Evolutionary conservation across 164 flowering plant species (phyloP).

Genomic region (Hamamelis virginiana): DNA sequence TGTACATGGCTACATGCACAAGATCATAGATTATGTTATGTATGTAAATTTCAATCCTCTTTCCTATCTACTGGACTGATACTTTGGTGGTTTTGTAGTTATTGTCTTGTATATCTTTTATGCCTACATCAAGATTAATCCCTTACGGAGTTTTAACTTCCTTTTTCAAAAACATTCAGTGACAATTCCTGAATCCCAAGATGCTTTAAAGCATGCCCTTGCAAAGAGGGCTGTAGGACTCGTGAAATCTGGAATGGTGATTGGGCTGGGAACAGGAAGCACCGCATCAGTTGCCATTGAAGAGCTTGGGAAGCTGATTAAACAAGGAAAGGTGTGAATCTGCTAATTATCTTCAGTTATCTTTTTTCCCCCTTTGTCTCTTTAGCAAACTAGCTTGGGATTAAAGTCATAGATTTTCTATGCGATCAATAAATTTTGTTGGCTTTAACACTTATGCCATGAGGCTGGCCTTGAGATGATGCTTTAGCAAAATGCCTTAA

Average conservation of each 20-base stretch:
- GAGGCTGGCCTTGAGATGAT: too few relatives aligned
- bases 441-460: too few relatives aligned
- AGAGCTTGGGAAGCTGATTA: slow-evolving; percentile 28
- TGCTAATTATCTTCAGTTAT: not conserved
- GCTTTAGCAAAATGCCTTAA: too few relatives aligned
- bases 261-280: slow-evolving; percentile 35
- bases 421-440: too few relatives aligned
- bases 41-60: not conserved
- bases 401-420: too few relatives aligned
- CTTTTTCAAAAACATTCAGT: slow-evolving; percentile 8
- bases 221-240: slow-evolving; percentile 29
- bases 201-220: slow-evolving; percentile 30
- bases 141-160: not conserved
- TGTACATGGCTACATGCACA: too few relatives aligned
- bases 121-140: not conserved
- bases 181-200: slow-evolving; percentile 24
- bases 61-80: not conserved
- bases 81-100: not conserved
- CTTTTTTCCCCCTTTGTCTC: not conserved
- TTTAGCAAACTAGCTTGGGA: too few relatives aligned
- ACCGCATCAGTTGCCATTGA: slow-evolving; percentile 33
- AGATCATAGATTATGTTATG: too few relatives aligned
- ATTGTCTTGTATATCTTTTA: not conserved
- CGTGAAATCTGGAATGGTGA: slow-evolving; percentile 32
- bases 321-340: slow-evolving; percentile 21